Conservation (phyloP, 306 rosid species). For the Malus domestica region DNA sequence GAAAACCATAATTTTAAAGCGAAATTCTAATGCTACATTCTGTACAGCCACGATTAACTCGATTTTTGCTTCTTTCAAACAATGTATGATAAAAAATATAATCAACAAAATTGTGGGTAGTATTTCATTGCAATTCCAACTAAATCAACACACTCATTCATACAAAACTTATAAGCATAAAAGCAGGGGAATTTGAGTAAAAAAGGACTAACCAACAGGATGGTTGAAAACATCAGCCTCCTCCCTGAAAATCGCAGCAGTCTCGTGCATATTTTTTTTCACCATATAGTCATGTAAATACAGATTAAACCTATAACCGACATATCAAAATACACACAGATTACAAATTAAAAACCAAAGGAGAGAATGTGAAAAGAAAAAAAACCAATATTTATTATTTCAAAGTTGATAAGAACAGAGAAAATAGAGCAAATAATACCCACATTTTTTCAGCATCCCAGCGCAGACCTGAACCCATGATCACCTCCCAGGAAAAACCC, state of each 20-base stretch:
- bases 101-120: neutral
- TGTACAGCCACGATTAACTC: neutral
- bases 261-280: slow-evolving; percentile 30
- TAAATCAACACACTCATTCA: neutral
- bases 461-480: slow-evolving; percentile 16
- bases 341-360: neutral
- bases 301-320: slow-evolving; percentile 21
- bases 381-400: neutral
- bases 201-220: neutral
- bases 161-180: neutral
- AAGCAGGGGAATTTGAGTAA: neutral
- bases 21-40: neutral
- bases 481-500: neutral
- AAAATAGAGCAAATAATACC: neutral
- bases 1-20: neutral
- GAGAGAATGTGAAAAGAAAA: neutral
- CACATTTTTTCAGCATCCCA: slow-evolving; percentile 31
- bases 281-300: slow-evolving; percentile 46
- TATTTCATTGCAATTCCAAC: neutral
- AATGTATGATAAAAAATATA: neutral
- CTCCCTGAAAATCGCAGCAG: slow-evolving; percentile 37
- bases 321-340: slow-evolving; percentile 4
- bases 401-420: neutral
- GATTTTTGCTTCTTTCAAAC: neutral
- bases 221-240: slow-evolving; percentile 21